Conservation (phyloP, 495 filamentous ascomycete genomes). For the Aspergillus campestris region DNA sequence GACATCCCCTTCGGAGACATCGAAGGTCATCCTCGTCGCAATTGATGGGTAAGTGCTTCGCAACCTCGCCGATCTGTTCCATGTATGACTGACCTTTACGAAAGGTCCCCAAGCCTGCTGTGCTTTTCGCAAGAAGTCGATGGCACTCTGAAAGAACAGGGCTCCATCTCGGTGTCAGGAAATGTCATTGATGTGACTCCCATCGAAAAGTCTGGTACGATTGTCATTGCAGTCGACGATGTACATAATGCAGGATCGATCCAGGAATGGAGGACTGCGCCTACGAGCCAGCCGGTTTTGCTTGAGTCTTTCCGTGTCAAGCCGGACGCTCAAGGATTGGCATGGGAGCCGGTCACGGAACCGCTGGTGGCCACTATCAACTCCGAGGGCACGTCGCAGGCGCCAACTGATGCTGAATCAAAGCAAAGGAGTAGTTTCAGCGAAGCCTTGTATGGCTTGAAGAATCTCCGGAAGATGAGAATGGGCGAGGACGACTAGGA, state of each 20-base stretch:
- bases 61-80: background rate
- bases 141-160: conserved; percentile 34
- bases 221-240: conserved; percentile 52
- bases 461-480: conserved; percentile 60
- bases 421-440: conserved; percentile 27
- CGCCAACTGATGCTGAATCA: conserved; percentile 21
- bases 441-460: conserved; percentile 59
- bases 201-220: conserved; percentile 21
- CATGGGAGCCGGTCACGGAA: conserved; percentile 18
- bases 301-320: conserved; percentile 22
- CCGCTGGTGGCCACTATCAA: conserved; percentile 21
- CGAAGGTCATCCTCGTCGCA: conserved; percentile 45
- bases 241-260: conserved; percentile 35
- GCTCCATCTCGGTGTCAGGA: conserved; percentile 43
- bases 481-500: conserved; percentile 19
- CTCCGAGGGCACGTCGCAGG: conserved; percentile 23
- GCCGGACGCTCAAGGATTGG: conserved; percentile 7
- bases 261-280: conserved; percentile 20
- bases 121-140: conserved; percentile 40
- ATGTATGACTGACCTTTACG: conserved; percentile 2
- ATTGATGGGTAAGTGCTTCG: conserved; percentile 56
- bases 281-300: conserved; percentile 12
- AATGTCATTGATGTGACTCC: conserved; percentile 52
- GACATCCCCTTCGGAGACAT: conserved; percentile 2
- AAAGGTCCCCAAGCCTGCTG: conserved; percentile 54